Evolutionary conservation across 2,329 filamentous ascomycete genomes (phyloP), one percentile per base, ranked within the genome.

Genomic region (Aspergillus fumigatus): DNA sequence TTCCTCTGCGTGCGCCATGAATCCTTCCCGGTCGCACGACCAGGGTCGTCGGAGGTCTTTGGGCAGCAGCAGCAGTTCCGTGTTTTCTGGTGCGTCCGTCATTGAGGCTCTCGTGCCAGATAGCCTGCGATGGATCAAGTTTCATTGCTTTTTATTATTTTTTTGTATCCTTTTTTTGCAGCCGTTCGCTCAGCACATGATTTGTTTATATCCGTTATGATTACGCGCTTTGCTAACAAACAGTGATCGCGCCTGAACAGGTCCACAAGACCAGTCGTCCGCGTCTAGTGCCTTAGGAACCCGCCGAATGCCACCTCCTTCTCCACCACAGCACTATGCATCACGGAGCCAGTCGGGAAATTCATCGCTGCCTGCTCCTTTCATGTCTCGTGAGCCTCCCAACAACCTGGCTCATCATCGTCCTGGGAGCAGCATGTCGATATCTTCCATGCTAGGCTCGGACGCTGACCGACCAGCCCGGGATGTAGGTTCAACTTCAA

Each of bases 401-500:
- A 74, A 77, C 19, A 76, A 75, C 23, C 76, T 81, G 23, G 72
- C 77, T 55, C 78, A 82, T 56, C 78, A 82, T 69, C 80, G 85
- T 57, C 81, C 82, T 11, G 82, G 81, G 52, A 83, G 83, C 66
- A 86, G 84, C 73, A 89, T 89, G 86, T 88, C 87, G 49, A 89
- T 89, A 71, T 88, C 85, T n/a, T 86, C 86, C 48, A 83, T 90
- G 73, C 81, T 89, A 58, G 87, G 86, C 57, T 78, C 77, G 11
- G 80, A 82, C 63, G 66, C 79, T 49, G 73, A 80, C 51, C 75
- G 74, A 54, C 65, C 73, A 43, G 72, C 73, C 69, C 79, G 80
- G 71, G 77, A 78, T 67, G 73, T 70, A 65, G 72, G 69, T 60
- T 70, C 73, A 52, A 72, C 71, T 52, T 73, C 78, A 51, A 77